Evolutionary conservation across 352 stramenopile species (phyloP).

Genomic region (Phytophthora fragariae): DNA sequence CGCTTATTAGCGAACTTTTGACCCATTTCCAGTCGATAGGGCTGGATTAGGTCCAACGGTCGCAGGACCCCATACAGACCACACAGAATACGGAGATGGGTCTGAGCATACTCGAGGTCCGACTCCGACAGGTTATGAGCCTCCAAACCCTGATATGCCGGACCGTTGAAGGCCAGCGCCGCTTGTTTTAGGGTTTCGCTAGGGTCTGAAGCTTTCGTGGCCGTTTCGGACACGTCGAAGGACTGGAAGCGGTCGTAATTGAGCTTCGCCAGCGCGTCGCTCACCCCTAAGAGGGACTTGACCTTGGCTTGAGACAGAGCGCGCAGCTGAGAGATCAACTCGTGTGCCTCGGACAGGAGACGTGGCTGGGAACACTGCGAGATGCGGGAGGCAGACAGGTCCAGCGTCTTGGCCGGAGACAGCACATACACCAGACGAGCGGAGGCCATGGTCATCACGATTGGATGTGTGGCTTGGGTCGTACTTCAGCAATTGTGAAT

Average conservation of each 20-base stretch:
- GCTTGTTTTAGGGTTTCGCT: constrained; percentile 74
- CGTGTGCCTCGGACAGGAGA: constrained; percentile 67
- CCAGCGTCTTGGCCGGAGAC: constrained; percentile 91
- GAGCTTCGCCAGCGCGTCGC: constrained; percentile 83
- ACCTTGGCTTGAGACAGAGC: constrained; percentile 75
- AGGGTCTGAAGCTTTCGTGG: constrained; percentile 26
- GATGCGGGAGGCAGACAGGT: constrained; percentile 54
- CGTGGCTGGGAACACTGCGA: constrained; percentile 48
- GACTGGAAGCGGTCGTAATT: constrained; percentile 87
- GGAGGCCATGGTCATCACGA: constrained; percentile 11
- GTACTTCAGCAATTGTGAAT: no score
- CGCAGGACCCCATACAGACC: constrained; percentile 93
- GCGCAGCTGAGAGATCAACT: constrained; percentile 66
- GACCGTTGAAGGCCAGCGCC: constrained; percentile 82
- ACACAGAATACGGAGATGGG: constrained; percentile 94
- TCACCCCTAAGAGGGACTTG: constrained; percentile 85
- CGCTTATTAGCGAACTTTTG: constrained; percentile 73
- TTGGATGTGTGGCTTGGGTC: background rate
- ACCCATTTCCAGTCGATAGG: constrained; percentile 97
- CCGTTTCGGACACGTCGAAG: constrained; percentile 53
- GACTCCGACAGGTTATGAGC: constrained; percentile 61
- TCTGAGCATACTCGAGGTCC: constrained; percentile 81
- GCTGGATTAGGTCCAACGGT: constrained; percentile 94
- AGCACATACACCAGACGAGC: constrained; percentile 80
- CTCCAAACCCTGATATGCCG: constrained; percentile 82